Base-by-base conservation (phyloP, 2,329 filamentous ascomycete species). In the Venturia nashicola region DNA sequence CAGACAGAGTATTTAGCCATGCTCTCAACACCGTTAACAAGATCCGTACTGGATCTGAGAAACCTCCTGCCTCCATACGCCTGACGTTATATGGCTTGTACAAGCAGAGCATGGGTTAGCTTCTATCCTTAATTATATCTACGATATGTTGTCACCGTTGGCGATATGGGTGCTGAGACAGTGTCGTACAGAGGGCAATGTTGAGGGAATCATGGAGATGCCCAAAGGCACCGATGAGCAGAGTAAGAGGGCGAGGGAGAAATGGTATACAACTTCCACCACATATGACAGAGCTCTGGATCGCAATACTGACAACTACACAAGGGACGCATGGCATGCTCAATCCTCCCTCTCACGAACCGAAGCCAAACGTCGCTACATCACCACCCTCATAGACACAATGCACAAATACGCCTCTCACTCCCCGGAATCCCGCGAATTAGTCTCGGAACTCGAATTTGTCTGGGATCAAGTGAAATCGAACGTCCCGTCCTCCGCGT, bases 21-120 rank as follows among this genome's bases (percentile, higher is more conserved):
- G 94, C 94, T 68, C 88, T 99, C 76, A 97, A 96, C 78, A 97
- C 94, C 32, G 93, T 99, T 71, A 97, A 97, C 77, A 95, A 95
- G 77, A 95, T 99, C 70, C 93, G 94, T 72, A 96, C 92, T 20
- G 93, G 94, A 67, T 91, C 91, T 62, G 86, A 90, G 67, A 88
- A 94, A 67, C 94, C 94, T 57, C 94, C 94, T 59, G 85, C 91
- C 2, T 80, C 83, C 66, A 92, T 95, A 72, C 88, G 94, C 65
- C 82, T 99, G 69, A 89, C 89, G 65, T 88, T 99, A 67, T 99
- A 99, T 87, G 94, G 94, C 68, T 83, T 99, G 68, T 99, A 99
- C 80, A 99, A 99, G 75, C 94, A 99, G 77, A 91, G 91, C 67
- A 97, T 97, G 94, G 83, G 81, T 83, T 76, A 67, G 74, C 70